Conservation (phyloP, 306 rosid genomes). For the Prunus dulcis region DNA sequence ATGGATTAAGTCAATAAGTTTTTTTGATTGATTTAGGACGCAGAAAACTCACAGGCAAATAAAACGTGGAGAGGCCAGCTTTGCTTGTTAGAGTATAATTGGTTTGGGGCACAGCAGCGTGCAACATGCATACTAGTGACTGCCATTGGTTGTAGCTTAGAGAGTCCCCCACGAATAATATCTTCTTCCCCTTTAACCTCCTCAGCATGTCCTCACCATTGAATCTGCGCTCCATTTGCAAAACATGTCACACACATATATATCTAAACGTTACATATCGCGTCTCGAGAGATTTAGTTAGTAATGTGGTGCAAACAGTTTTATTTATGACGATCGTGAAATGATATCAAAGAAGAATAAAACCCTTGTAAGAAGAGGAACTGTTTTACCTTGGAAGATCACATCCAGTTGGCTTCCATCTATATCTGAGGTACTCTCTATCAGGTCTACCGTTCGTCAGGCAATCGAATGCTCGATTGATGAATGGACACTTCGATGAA, state of each 20-base stretch:
- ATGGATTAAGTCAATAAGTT: too few species aligned
- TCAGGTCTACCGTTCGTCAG: conserved; percentile 41
- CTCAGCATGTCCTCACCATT: conserved; percentile 29
- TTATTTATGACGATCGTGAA: not conserved
- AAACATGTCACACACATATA: not conserved
- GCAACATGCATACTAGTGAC: conserved; percentile 44
- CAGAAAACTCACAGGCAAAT: conserved; percentile 24
- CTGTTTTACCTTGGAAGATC: conserved; percentile 32
- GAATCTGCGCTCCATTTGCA: conserved; percentile 20
- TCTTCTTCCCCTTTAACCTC: conserved; percentile 35
- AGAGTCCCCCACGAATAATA: conserved; percentile 51
- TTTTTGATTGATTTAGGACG: too few species aligned
- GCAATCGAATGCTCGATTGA: conserved; percentile 32
- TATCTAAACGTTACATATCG: not conserved
- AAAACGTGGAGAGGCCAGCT: conserved; percentile 14
- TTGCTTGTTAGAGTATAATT: conserved; percentile 22
- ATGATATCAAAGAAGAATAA: not conserved
- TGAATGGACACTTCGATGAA: conserved; percentile 25
- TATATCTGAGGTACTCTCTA: conserved; percentile 26
- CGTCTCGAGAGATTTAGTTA: not conserved
- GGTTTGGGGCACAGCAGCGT: conserved; percentile 33
- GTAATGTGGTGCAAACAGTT: not conserved
- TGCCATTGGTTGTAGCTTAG: conserved; percentile 48
- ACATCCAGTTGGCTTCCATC: conserved; percentile 45
- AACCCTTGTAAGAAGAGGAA: not conserved